Evolutionary conservation across 2,329 filamentous ascomycete species (phyloP).

Genomic region (Fusarium heterosporum): DNA sequence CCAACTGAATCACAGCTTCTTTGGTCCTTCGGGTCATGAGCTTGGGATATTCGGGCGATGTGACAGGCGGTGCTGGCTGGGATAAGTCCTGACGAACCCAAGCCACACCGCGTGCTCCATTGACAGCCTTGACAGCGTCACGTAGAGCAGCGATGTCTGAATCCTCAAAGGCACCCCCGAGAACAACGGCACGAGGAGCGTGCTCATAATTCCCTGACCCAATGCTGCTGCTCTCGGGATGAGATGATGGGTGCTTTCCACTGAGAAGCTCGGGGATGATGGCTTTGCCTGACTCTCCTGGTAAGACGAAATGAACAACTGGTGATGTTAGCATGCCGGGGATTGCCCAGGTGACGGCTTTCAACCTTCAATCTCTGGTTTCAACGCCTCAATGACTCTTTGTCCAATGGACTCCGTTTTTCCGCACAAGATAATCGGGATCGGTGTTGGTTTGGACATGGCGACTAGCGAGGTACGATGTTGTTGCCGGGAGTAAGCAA

Average conservation of each 20-base stretch:
- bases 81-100: slow-evolving; percentile 28
- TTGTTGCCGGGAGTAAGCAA: neutral
- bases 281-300: slow-evolving; percentile 20
- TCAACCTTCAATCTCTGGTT: slow-evolving; percentile 31
- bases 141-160: slow-evolving; percentile 6
- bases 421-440: slow-evolving; percentile 33
- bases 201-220: slow-evolving; percentile 12
- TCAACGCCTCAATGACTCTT: slow-evolving; percentile 19
- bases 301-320: slow-evolving; percentile 32
- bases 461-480: neutral
- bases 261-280: slow-evolving; percentile 21
- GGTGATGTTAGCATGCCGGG: neutral
- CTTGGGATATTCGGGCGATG: slow-evolving; percentile 24
- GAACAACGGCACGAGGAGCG: slow-evolving; percentile 7
- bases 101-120: slow-evolving; percentile 1
- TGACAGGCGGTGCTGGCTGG: slow-evolving; percentile 14
- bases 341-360: accelerated
- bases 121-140: slow-evolving; percentile 1
- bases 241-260: neutral
- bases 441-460: slow-evolving; percentile 1
- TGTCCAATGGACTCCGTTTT: slow-evolving; percentile 27
- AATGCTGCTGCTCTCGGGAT: slow-evolving; percentile 13
- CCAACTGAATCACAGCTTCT: slow-evolving; percentile 17
- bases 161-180: slow-evolving; percentile 27
- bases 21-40: slow-evolving; percentile 29